Evolutionary conservation across 1,284 basidiomycete genomes (phyloP).

Genomic region (Trametes hirsuta): DNA sequence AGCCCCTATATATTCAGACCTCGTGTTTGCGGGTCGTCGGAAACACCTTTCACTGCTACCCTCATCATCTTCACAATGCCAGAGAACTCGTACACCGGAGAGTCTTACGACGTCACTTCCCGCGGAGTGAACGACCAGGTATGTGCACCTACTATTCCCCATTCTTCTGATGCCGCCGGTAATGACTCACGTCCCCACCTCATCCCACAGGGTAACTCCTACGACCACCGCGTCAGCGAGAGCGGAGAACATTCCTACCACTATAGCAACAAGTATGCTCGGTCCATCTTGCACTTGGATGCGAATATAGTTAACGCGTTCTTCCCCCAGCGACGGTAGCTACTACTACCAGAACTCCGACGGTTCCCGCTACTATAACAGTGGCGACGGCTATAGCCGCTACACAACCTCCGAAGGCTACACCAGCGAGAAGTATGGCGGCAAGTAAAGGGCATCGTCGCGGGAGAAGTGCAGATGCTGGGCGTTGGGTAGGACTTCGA

Average conservation of each 20-base stretch:
- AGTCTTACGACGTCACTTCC: slow-evolving; percentile 25
- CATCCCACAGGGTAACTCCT: slow-evolving; percentile 31
- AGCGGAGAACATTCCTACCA: slow-evolving; percentile 31
- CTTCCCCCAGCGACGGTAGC: slow-evolving; percentile 27
- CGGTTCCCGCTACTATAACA: slow-evolving; percentile 32
- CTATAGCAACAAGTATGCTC: slow-evolving; percentile 32
- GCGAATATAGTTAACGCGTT: not conserved
- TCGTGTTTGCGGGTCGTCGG: too few species aligned
- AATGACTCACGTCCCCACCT: not conserved
- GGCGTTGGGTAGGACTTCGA: not conserved
- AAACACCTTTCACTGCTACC: not conserved
- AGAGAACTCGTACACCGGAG: slow-evolving; percentile 5
- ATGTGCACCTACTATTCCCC: not conserved
- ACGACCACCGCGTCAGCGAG: slow-evolving; percentile 27
- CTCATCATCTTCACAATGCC: slow-evolving; percentile 7
- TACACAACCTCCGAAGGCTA: slow-evolving; percentile 25
- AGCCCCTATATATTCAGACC: not conserved
- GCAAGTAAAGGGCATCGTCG: not conserved
- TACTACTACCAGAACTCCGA: slow-evolving; percentile 32
- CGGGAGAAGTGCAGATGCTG: not conserved
- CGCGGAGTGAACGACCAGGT: slow-evolving; percentile 32
- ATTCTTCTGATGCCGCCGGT: not conserved
- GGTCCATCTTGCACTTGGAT: not conserved
- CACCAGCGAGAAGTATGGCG: slow-evolving; percentile 15
- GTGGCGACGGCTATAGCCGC: slow-evolving; percentile 22